A percentile compares a stretch with the other conserved stretches of the same genome.
phyloP scores from a whole-genome alignment of 108 stramenopile species.

The Nitzschia putrida region DNA sequence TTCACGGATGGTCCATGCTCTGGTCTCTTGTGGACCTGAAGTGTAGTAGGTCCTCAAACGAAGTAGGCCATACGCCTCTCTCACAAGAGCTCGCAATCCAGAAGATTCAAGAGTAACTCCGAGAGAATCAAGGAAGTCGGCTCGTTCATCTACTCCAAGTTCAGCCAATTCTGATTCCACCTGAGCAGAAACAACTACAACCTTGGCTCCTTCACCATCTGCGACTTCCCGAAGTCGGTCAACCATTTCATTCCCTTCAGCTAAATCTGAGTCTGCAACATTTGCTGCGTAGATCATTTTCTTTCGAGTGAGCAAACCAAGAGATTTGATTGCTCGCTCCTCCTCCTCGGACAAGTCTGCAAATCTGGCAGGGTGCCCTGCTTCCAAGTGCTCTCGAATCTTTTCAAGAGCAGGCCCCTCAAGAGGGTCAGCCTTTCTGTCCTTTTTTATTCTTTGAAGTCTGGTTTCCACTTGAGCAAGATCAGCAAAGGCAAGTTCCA shows the following conservation, averaged over 20 bases:
- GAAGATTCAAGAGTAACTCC: slow-evolving; percentile 84
- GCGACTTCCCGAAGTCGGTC: slow-evolving; percentile 73
- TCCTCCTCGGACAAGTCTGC: slow-evolving; percentile 86
- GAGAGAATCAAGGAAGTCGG: slow-evolving; percentile 88
- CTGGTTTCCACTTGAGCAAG: slow-evolving; percentile 94
- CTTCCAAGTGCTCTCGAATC: slow-evolving; percentile 64
- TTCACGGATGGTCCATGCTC: slow-evolving; percentile 95
- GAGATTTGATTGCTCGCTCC: slow-evolving; percentile 65
- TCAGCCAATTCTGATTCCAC: slow-evolving; percentile 95
- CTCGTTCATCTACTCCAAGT: slow-evolving; percentile 72
- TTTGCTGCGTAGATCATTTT: slow-evolving; percentile 97
- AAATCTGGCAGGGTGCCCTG: slow-evolving; percentile 80
- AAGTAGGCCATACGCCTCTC: slow-evolving; percentile 87
- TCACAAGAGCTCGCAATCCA: slow-evolving; percentile 89
- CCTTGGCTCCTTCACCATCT: slow-evolving; percentile 78
- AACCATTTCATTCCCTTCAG: slow-evolving; percentile 89
- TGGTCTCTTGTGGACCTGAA: slow-evolving; percentile 91
- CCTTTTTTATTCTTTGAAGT: slow-evolving; percentile 77
- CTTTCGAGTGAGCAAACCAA: slow-evolving; percentile 90
- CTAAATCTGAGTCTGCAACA: slow-evolving; percentile 95
- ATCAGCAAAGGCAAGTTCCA: slow-evolving; percentile 96
- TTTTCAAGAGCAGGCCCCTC: slow-evolving; percentile 90
- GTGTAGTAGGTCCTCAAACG: slow-evolving; percentile 96
- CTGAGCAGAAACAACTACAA: slow-evolving; percentile 95
- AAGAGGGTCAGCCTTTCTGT: slow-evolving; percentile 63